These are phyloP conservation scores for Coemansia sp. DNA, from an alignment of 192 early-diverging fungal species.

Conservation along the genomic window DNA sequence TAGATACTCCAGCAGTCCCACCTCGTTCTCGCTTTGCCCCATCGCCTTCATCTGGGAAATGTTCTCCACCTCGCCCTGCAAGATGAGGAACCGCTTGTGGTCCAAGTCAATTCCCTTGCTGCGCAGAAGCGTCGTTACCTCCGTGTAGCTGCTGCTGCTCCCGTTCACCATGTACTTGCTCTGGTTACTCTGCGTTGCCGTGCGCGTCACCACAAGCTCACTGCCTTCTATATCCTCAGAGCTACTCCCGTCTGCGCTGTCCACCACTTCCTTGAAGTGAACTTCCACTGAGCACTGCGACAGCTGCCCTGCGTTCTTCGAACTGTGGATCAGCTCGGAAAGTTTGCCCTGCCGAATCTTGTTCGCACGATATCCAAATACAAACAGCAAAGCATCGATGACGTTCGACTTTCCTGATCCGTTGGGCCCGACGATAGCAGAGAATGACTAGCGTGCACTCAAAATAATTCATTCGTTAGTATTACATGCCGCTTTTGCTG, in stretches of 20 bases:
- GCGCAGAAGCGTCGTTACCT: conserved; percentile 82
- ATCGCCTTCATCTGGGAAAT: conserved; percentile 98
- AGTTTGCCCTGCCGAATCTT: conserved; percentile 97
- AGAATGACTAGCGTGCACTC: conserved; percentile 51
- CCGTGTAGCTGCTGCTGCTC: conserved; percentile 65
- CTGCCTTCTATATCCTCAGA: conserved; percentile 66
- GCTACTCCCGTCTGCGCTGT: conserved; percentile 63
- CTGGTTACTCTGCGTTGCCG: conserved; percentile 64
- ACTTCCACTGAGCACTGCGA: conserved; percentile 85
- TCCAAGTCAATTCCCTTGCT: conserved; percentile 90
- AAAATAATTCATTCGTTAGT: neutral
- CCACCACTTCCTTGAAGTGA: conserved; percentile 90
- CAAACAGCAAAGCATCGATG: conserved; percentile 95
- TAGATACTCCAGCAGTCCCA: conserved; percentile 94
- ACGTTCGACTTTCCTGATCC: conserved; percentile 99
- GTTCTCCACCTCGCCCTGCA: conserved; percentile 99
- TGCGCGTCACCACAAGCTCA: conserved; percentile 75
- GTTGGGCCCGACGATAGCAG: conserved; percentile 93
- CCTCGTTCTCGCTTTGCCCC: conserved; percentile 86
- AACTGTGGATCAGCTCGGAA: conserved; percentile 94
- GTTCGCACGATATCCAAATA: conserved; percentile 96
- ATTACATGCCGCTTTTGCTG: neutral
- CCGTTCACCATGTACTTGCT: conserved; percentile 78
- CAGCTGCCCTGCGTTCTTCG: conserved; percentile 69
- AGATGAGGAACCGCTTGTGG: conserved; percentile 96